Base-by-base conservation (phyloP, 768 basidiomycete species). In the Suillus subaureus region DNA sequence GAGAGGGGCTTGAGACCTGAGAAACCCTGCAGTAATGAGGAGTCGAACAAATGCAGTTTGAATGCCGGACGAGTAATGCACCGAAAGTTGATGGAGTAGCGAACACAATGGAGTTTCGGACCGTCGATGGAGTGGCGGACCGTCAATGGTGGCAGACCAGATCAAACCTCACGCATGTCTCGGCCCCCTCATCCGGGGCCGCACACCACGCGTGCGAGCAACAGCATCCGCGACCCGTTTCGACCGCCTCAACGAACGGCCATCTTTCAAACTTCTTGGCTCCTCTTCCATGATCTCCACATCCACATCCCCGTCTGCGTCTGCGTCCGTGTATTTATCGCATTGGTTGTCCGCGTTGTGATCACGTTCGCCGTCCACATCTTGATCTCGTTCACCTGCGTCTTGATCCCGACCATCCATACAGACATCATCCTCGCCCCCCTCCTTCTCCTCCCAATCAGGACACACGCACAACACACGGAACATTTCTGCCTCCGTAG, bases 401-500 rank as follows among this genome's bases (percentile, higher is more conserved):
- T 26, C 23, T 49, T 49, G 47, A 49, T 49, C 47, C 47, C 13
- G 47, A 13, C 47, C 47, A 49, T 49, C 23, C 47, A 49, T 49
- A 1, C 6, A 15, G 6, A 49, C 13, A 49, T 43, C 43, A 18
- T 21, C 39, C 39, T 62, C 68, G 15, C 16, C 52, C 26, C 79
- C 83, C 64, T 78, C 74, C 57, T 86, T 84, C 28, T 58, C 63
- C 47, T 77, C 76, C 83, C 84, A 85, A 65, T 88, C 87, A 23
- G 85, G 84, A 66, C 84, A 82, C 39, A 83, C 79, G 66, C 89
- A 92, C 31, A 92, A 75, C 56, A 84, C 82, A 49, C 80, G 84
- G 76, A 92, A 92, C 58, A 92, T 87, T 74, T 89, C 86, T 71
- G 89, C 85, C 70, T 92, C 91, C 12, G 83, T 86, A 28, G 87